These are phyloP conservation scores for Eurotiales sp. DNA, from an alignment of 2,329 filamentous ascomycete genomes.

Conservation along the genomic window DNA sequence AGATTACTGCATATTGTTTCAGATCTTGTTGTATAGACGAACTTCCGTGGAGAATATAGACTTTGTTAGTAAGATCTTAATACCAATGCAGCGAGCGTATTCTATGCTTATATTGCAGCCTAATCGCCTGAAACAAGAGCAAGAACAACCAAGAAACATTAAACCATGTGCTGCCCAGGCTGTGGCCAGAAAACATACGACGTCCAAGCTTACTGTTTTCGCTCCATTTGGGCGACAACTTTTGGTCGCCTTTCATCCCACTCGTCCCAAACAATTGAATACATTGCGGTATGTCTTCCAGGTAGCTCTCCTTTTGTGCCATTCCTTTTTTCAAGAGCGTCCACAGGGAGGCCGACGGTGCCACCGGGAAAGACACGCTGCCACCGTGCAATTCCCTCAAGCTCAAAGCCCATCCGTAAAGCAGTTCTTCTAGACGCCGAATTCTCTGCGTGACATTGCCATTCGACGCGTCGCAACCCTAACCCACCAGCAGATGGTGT, in stretches of 20 bases:
- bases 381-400: not conserved
- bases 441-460: slow-evolving; percentile 20
- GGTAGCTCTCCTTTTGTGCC: slow-evolving; percentile 11
- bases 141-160: no score
- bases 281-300: slow-evolving; percentile 16
- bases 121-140: no score
- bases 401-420: slow-evolving; percentile 1
- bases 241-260: slow-evolving; percentile 14
- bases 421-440: not conserved
- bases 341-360: slow-evolving; percentile 1
- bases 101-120: no score
- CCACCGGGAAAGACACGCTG: not conserved
- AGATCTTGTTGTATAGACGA: no score
- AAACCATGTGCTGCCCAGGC: no score
- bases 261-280: slow-evolving; percentile 16
- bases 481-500: slow-evolving; percentile 18
- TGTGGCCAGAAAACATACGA: no score
- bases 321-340: slow-evolving; percentile 15
- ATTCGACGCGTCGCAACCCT: slow-evolving; percentile 30
- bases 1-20: no score
- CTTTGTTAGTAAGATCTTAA: no score
- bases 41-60: no score
- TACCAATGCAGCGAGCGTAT: no score
- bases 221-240: slow-evolving; percentile 14
- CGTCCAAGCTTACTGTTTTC: not conserved